Evolutionary conservation across 805 yeast genomes (phyloP).

Genomic region (Teunomyces atbi): DNA sequence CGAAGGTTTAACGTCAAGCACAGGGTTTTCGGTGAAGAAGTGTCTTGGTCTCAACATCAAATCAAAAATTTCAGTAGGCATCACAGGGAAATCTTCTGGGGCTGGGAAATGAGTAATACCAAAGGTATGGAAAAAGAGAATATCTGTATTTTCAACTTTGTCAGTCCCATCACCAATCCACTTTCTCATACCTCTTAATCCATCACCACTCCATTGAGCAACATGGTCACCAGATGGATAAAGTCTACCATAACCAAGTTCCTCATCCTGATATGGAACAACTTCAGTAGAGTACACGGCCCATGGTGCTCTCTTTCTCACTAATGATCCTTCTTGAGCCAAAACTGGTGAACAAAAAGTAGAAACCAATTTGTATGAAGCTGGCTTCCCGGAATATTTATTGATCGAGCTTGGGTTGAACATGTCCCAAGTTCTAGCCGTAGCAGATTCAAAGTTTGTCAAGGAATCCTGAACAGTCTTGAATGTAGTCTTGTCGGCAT

Average conservation of each 20-base stretch:
- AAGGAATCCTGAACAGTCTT: conserved; percentile 67
- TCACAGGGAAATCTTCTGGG: conserved; percentile 86
- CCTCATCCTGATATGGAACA: conserved; percentile 63
- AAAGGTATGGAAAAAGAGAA: conserved; percentile 76
- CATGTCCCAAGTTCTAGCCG: conserved; percentile 75
- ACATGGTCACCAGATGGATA: conserved; percentile 82
- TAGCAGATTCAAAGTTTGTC: conserved; percentile 57
- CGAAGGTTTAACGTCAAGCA: conserved; percentile 70
- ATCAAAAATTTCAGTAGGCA: conserved; percentile 83
- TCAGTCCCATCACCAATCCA: conserved; percentile 67
- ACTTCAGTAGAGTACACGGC: conserved; percentile 66
- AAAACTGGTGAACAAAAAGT: conserved; percentile 70
- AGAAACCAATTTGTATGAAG: conserved; percentile 74
- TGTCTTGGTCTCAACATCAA: conserved; percentile 75
- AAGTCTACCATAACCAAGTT: conserved; percentile 52
- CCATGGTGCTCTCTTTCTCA: conserved; percentile 82
- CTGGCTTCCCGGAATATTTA: conserved; percentile 71
- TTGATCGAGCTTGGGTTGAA: conserved; percentile 69
- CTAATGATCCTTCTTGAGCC: conserved; percentile 72
- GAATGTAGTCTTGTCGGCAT: conserved; percentile 61
- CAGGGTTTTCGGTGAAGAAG: conserved; percentile 76
- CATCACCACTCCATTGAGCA: conserved; percentile 73
- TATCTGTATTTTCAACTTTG: conserved; percentile 63
- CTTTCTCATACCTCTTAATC: conserved; percentile 60
- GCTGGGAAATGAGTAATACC: conserved; percentile 87